Percentiles rank a stretch among this genome's conserved stretches.
Evolutionary conservation across 208 protist genomes (phyloP).

Genomic region (Naegleria gruberi): DNA sequence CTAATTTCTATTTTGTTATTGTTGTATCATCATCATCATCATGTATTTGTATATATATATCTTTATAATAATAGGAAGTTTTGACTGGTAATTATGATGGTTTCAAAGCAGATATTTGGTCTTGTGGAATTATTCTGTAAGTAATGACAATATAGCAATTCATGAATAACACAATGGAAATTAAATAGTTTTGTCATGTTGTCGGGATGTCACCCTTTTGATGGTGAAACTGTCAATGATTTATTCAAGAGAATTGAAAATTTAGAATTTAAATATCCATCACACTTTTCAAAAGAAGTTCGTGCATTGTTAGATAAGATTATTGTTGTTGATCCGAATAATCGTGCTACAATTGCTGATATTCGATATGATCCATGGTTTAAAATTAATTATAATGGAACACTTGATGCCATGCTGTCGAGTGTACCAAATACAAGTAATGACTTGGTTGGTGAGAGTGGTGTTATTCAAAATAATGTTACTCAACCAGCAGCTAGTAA

Average conservation of each 20-base stretch:
- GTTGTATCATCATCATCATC: too few species aligned
- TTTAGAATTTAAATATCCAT: conserved; percentile 67
- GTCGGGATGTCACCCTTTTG: conserved; percentile 85
- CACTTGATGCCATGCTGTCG: too few species aligned
- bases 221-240: conserved; percentile 81
- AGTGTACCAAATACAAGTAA: too few species aligned
- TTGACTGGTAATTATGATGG: conserved; percentile 68
- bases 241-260: conserved; percentile 80
- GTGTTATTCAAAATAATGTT: not conserved
- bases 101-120: conserved; percentile 90
- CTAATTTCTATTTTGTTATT: too few species aligned
- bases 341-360: conserved; percentile 52
- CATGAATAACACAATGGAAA: too few species aligned
- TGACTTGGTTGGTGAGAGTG: not conserved
- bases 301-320: conserved; percentile 60
- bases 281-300: conserved; percentile 56
- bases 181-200: conserved; percentile 78
- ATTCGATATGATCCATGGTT: conserved; percentile 55
- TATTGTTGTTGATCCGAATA: conserved; percentile 50
- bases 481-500: not conserved
- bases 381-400: too few species aligned
- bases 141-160: too few species aligned
- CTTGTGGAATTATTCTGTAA: conserved; percentile 89
- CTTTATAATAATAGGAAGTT: not conserved
- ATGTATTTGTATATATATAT: too few species aligned